Evolutionary conservation across 2,329 filamentous ascomycete genomes (phyloP).

Genomic region (Sporothrix variecibatus): DNA sequence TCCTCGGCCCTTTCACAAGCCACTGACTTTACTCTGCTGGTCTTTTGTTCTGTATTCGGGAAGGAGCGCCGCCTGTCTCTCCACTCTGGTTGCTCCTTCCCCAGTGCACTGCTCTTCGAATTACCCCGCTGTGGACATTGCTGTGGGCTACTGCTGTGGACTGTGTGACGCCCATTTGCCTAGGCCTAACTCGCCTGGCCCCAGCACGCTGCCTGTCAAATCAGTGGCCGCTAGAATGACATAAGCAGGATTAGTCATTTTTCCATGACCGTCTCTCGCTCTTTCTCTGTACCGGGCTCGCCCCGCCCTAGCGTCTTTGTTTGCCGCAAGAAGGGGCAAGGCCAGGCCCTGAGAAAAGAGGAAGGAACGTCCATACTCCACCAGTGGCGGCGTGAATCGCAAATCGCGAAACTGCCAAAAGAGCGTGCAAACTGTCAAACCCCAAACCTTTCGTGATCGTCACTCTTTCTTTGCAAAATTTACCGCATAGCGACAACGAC

Average conservation of each 20-base stretch:
- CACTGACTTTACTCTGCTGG: background rate
- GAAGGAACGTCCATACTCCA: background rate
- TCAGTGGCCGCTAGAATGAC: background rate
- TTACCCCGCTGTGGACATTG: constrained; percentile 3
- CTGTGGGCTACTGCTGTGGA: background rate
- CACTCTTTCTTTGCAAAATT: background rate
- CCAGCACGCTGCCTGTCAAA: background rate
- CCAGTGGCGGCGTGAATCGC: constrained; percentile 12
- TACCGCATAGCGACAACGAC: background rate
- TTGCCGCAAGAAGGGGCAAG: background rate
- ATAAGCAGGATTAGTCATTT: constrained; percentile 15
- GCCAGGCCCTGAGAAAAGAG: background rate
- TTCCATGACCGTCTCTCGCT: background rate
- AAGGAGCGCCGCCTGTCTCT: constrained; percentile 17
- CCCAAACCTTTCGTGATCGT: background rate
- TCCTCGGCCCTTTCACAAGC: constrained; percentile 28
- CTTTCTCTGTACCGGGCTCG: background rate
- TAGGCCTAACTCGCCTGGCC: background rate
- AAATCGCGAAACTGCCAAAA: constrained; percentile 15
- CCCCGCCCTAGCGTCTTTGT: constrained; percentile 11
- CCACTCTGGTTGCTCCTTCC: constrained; percentile 16
- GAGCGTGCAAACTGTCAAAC: background rate
- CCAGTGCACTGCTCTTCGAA: constrained; percentile 3
- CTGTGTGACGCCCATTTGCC: background rate
- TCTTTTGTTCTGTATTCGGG: constrained; percentile 1